Conservation (phyloP, 192 early-diverging fungal species). For the Coemansia sp. region DNA sequence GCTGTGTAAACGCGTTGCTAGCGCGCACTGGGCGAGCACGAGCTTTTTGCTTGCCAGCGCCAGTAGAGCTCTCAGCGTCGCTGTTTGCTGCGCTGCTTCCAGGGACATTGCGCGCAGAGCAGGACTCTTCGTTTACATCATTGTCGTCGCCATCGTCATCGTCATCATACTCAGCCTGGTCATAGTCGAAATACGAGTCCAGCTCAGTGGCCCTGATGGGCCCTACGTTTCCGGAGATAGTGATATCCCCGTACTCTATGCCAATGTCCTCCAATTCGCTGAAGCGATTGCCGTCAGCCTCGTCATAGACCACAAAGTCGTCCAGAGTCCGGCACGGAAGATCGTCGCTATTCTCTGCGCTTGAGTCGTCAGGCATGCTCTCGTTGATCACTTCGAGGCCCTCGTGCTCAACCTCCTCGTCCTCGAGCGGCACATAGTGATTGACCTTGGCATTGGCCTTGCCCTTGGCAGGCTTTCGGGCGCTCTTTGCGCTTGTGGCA, state of each 20-base stretch:
- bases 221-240: conserved; percentile 56
- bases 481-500: background rate
- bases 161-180: conserved; percentile 40
- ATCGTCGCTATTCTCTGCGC: conserved; percentile 22
- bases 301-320: conserved; percentile 60
- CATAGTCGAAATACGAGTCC: conserved; percentile 9
- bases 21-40: conserved; percentile 30
- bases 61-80: conserved; percentile 3
- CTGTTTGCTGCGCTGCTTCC: conserved; percentile 5
- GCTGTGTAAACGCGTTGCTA: conserved; percentile 35
- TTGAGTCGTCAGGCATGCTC: conserved; percentile 16
- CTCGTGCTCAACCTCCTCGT: conserved; percentile 40
- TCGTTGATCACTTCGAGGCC: conserved; percentile 57
- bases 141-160: conserved; percentile 40
- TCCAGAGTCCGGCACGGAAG: conserved; percentile 58
- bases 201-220: conserved; percentile 40
- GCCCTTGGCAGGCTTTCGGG: background rate
- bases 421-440: conserved; percentile 17
- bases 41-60: background rate
- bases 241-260: conserved; percentile 42
- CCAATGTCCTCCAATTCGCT: conserved; percentile 55
- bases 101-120: conserved; percentile 15
- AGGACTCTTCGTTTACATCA: too few relatives aligned
- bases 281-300: conserved; percentile 27
- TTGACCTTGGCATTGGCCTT: background rate